Base-by-base conservation (phyloP, 495 filamentous ascomycete genomes). In the Penicillium simplicissimum region DNA sequence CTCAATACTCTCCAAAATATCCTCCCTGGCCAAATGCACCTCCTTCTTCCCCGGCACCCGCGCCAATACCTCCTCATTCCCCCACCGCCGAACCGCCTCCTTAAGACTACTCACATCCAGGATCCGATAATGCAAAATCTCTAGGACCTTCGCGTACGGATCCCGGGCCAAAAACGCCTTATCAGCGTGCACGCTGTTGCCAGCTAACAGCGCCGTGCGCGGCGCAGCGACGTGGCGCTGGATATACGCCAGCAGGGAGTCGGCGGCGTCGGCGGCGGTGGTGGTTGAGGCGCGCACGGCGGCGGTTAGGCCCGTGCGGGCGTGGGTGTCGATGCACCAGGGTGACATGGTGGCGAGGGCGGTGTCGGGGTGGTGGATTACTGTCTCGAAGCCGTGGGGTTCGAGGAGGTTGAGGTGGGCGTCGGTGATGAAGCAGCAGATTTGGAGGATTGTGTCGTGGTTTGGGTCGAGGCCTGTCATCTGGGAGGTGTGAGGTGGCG, bases 1-100 rank as follows among this genome's bases (percentile, higher is more conserved):
- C 55, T 83, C 87, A 63, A 98, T 97, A 73, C 93, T 97, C 74
- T 98, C 95, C 38, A 97, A 71, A 67, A 98, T 97, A 78, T 98
- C 95, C 60, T 88, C 86, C 61, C 84, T 83, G 0, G 95, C 95
- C 73, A 94, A 82, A 79, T 98, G 95, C 17, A 90, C 76, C 49
- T 80, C 82, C 62, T 83, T 82, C 77, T 98, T 98, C 54, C 65
- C 68, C 3, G 95, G 95, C 15, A 83, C 85, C 42, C 75, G 72
- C 52, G 67, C 59, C 53, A 91, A 60, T 33, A 92, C 66, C 36
- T 85, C 81, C 33, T 79, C 72, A 15, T 82, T 79, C 40, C 87
- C 88, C 95, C 95, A 98, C 55, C 93, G 81, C 49, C 86, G 83
- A 8, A 87, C 90, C 17, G 88, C 92, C 75, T 98, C 95, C 76